These are phyloP conservation scores for Chaetomium sp. DNA, from an alignment of 2,329 filamentous ascomycete genomes.

Conservation along the genomic window DNA sequence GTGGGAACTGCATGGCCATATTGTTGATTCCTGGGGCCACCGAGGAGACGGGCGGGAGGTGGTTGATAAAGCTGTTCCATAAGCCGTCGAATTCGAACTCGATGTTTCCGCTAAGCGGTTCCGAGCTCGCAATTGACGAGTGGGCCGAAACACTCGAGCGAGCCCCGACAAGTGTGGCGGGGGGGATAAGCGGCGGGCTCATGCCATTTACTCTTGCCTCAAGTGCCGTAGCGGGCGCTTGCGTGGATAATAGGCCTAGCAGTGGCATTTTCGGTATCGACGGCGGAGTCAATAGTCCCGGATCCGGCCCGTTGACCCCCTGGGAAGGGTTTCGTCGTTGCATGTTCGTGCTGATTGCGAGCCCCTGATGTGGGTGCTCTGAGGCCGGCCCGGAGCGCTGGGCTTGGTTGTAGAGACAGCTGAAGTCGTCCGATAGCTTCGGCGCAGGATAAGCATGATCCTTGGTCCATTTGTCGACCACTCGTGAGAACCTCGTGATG, in stretches of 20 bases:
- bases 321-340: slow-evolving; percentile 15
- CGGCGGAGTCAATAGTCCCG: slow-evolving; percentile 28
- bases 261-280: slow-evolving; percentile 27
- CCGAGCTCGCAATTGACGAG: slow-evolving; percentile 33
- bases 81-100: slow-evolving; percentile 45
- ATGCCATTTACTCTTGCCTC: slow-evolving; percentile 29
- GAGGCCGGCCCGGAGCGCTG: slow-evolving; percentile 22
- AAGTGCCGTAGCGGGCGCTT: not conserved
- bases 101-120: slow-evolving; percentile 39
- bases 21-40: slow-evolving; percentile 23
- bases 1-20: slow-evolving; percentile 30
- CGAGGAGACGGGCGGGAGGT: slow-evolving; percentile 31
- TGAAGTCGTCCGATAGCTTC: slow-evolving; percentile 30
- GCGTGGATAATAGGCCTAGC: slow-evolving; percentile 18
- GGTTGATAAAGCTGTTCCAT: slow-evolving; percentile 39
- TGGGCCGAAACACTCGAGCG: slow-evolving; percentile 31
- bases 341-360: slow-evolving; percentile 9
- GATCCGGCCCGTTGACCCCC: slow-evolving; percentile 17
- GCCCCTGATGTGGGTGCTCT: slow-evolving; percentile 11
- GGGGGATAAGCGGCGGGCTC: slow-evolving; percentile 15
- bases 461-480: slow-evolving; percentile 39
- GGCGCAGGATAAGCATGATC: slow-evolving; percentile 30
- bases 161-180: slow-evolving; percentile 16
- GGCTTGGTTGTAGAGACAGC: slow-evolving; percentile 31
- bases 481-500: slow-evolving; percentile 51